Conservation (phyloP, 345 rosid genomes). For the Microcos paniculata region DNA sequence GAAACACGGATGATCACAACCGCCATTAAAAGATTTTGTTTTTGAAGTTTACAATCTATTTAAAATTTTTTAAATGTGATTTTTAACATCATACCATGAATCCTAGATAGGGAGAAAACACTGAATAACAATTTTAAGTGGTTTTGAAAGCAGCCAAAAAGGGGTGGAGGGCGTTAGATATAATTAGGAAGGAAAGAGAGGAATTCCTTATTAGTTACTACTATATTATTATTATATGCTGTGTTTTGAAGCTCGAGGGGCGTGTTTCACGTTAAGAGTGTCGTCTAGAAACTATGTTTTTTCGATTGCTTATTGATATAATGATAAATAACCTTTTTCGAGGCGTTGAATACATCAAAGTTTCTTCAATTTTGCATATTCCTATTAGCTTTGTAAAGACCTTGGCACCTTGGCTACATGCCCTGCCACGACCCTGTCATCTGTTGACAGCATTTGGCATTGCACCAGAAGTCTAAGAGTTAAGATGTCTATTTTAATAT, state of each 20-base stretch:
- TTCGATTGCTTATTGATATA: not conserved
- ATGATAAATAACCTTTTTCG: not conserved
- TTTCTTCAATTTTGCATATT: not conserved
- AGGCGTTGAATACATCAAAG: not conserved
- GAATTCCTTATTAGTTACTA: not conserved
- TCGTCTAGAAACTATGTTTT: not conserved
- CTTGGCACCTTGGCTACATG: not conserved
- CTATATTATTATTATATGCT: not conserved
- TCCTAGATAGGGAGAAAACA: not conserved
- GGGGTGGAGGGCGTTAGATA: not conserved
- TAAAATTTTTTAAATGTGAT: not conserved
- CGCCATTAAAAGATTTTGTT: not conserved
- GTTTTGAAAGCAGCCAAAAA: not conserved
- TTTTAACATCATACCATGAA: not conserved
- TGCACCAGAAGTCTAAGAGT: not conserved
- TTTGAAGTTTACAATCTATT: not conserved
- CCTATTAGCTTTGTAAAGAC: not conserved
- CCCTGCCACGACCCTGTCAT: slow-evolving; percentile 1
- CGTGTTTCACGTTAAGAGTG: slow-evolving; percentile 2
- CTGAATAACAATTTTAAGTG: not conserved
- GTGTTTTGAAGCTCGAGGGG: slow-evolving; percentile 5
- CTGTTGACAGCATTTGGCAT: slow-evolving; percentile 14
- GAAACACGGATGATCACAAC: slow-evolving; percentile 10
- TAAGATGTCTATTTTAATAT: not conserved
- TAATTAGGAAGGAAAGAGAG: not conserved